Percentiles rank a stretch among this genome's conserved stretches.
phyloP scores from a whole-genome alignment of 495 filamentous ascomycete species.

The Trichoderma virens region DNA sequence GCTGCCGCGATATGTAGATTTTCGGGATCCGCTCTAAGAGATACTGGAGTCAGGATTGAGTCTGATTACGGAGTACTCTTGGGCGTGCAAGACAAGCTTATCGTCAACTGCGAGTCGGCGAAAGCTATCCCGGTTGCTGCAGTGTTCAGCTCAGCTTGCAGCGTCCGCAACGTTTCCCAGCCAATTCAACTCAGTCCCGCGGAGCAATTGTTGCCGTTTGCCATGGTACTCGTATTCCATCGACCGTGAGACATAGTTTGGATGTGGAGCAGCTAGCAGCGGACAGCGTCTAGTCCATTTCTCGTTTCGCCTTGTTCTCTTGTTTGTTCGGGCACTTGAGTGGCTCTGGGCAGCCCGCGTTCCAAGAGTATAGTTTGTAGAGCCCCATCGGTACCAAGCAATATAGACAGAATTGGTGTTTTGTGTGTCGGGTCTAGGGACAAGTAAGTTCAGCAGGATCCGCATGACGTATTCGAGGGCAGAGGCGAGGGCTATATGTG shows the following conservation, averaged over 20 bases:
- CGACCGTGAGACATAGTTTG: not conserved
- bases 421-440: not conserved
- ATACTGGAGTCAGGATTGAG: too few relatives aligned
- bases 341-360: not conserved
- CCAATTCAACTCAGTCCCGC: not conserved
- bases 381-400: not conserved
- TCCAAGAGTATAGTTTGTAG: not conserved
- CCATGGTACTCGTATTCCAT: not conserved
- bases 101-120: too few relatives aligned
- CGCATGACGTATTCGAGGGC: not conserved
- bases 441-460: slow-evolving; percentile 1
- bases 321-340: not conserved
- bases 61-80: too few relatives aligned
- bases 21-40: too few relatives aligned
- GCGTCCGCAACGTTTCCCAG: not conserved
- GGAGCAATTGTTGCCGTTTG: not conserved
- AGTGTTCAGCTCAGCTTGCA: not conserved
- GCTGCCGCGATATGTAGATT: not conserved
- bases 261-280: not conserved
- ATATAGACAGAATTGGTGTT: not conserved
- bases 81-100: too few relatives aligned
- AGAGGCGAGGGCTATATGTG: not conserved
- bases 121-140: not conserved
- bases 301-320: not conserved
- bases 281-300: too few relatives aligned